Evolutionary conservation across 2,329 filamentous ascomycete species (phyloP).

Genomic region (Penicillium sp.): DNA sequence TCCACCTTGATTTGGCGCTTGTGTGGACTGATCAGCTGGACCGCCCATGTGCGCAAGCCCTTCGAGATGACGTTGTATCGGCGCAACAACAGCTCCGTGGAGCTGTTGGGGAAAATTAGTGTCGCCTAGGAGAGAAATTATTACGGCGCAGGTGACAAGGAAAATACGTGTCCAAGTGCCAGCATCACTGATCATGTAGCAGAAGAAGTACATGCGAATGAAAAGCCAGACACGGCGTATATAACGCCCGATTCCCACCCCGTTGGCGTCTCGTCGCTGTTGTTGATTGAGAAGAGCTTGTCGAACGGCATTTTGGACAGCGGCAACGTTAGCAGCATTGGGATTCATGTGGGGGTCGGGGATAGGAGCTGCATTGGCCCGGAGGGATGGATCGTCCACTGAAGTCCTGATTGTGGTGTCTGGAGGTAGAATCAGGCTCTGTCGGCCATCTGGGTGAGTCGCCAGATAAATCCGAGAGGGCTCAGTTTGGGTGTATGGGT

Average conservation of each 20-base stretch:
- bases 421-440: conserved; percentile 10
- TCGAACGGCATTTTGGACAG: conserved; percentile 37
- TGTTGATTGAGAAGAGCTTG: conserved; percentile 38
- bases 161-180: conserved; percentile 50
- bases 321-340: conserved; percentile 12
- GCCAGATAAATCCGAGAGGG: neutral
- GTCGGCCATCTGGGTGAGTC: conserved; percentile 9
- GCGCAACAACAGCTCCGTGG: conserved; percentile 39
- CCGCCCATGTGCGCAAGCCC: conserved; percentile 41
- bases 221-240: conserved; percentile 60
- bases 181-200: conserved; percentile 61
- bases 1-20: conserved; percentile 9
- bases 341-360: conserved; percentile 15
- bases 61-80: conserved; percentile 51
- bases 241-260: conserved; percentile 45
- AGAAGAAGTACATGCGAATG: conserved; percentile 61
- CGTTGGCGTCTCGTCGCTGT: conserved; percentile 21
- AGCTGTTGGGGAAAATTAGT: conserved; percentile 43
- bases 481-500: neutral
- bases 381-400: neutral
- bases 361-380: neutral
- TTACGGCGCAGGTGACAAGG: conserved; percentile 42
- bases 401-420: neutral
- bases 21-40: conserved; percentile 24
- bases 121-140: conserved; percentile 47